Conservation (phyloP, 2,329 filamentous ascomycete species). For the Aureobasidium sp. region DNA sequence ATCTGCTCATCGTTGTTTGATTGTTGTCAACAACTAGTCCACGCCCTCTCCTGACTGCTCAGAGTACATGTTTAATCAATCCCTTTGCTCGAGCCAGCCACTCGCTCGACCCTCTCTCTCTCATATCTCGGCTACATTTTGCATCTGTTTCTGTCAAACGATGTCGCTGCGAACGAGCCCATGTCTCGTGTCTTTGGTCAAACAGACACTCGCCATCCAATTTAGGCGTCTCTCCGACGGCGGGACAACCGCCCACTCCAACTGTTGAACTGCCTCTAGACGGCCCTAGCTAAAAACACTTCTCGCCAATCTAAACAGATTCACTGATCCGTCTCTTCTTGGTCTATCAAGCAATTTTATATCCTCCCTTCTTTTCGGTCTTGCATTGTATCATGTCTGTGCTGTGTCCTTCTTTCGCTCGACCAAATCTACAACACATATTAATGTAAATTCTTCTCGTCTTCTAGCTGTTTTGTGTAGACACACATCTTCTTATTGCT, state of each 20-base stretch:
- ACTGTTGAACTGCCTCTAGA: slow-evolving; percentile 9
- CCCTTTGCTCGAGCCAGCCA: not conserved
- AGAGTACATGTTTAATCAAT: slow-evolving; percentile 1
- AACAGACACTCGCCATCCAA: not conserved
- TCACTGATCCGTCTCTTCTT: not conserved
- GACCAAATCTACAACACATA: not conserved
- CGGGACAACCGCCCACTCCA: slow-evolving; percentile 7
- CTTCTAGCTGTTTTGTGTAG: slow-evolving; percentile 13
- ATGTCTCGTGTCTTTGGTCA: not conserved
- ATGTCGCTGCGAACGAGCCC: not conserved
- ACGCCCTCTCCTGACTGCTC: slow-evolving; percentile 1
- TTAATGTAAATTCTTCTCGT: slow-evolving; percentile 5
- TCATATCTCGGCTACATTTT: not conserved
- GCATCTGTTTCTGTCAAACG: not conserved
- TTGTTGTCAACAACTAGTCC: slow-evolving; percentile 9
- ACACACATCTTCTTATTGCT: not conserved
- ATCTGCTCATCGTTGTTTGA: slow-evolving; percentile 8
- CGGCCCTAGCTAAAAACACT: slow-evolving; percentile 7
- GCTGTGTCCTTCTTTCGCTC: slow-evolving; percentile 1
- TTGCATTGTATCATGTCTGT: not conserved
- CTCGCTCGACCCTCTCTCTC: not conserved
- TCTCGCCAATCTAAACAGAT: not conserved
- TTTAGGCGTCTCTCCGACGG: slow-evolving; percentile 11
- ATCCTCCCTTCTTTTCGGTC: not conserved
- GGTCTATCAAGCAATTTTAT: not conserved